Conservation (phyloP, 768 basidiomycete genomes). For the Trametes cingulata region DNA sequence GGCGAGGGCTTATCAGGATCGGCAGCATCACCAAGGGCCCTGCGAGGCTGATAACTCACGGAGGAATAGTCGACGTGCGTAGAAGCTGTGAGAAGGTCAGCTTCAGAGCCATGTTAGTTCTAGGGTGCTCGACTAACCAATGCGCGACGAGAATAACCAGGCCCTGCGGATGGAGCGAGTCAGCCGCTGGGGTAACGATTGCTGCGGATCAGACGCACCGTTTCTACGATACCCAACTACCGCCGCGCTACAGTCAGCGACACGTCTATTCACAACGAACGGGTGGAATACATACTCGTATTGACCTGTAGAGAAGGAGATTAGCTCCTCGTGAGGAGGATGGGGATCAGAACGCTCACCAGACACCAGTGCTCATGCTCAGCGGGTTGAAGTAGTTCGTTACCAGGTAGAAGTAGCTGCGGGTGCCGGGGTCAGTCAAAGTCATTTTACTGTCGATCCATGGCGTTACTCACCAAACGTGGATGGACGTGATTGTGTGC, state of each 20-base stretch:
- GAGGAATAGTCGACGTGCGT: conserved; percentile 2
- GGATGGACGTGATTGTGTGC: conserved; percentile 3
- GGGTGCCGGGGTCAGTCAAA: neutral
- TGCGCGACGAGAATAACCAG: conserved; percentile 8
- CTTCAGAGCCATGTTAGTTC: neutral
- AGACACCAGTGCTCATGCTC: neutral
- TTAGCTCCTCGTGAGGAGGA: neutral
- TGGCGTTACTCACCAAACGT: neutral
- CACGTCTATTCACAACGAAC: neutral
- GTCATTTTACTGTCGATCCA: too few species aligned
- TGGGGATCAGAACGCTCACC: neutral
- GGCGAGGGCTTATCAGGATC: neutral
- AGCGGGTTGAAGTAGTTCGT: conserved; percentile 8
- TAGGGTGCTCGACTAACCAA: neutral
- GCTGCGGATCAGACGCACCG: neutral
- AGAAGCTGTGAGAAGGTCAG: neutral
- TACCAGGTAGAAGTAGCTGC: conserved; percentile 1
- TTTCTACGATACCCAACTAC: conserved; percentile 2
- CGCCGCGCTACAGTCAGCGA: neutral
- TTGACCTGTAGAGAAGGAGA: neutral
- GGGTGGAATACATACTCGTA: neutral
- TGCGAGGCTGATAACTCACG: neutral
- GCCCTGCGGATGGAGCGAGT: neutral
- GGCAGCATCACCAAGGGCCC: too few species aligned
- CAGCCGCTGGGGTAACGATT: neutral